Evolutionary conservation across 257 asterid genomes (phyloP), one percentile per base, ranked within the genome.

Genomic region (Cynanchum wilfordii): DNA sequence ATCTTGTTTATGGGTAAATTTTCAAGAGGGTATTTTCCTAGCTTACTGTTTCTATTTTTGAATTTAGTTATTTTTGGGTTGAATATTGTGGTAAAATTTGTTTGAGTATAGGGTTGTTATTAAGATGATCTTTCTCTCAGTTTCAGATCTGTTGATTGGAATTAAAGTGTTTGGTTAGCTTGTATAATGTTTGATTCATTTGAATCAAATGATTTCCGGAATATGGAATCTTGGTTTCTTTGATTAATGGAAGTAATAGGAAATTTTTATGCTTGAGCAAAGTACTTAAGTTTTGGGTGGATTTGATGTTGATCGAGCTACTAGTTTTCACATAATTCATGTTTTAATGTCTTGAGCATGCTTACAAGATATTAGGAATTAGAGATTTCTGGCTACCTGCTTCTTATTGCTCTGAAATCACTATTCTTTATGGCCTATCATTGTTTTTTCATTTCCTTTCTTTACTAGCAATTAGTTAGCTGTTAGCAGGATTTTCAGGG

Each of bases 101-200:
- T 19, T 64, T 19, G 49, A 36, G 47, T 19, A 17, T 36, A 64
- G 1, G 50, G 16, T 64, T 19, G 7, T 0, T 64, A 19, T 17
- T 64, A n/a, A 29, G 7, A 54, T 6, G 12, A 15, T 22, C 7
- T 10, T 36, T 36, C 69, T 64, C 50, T 15, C 10, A 42, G 69
- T 36, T 36, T 36, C 69, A 20, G 69, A 64, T 64, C 69, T 64
- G 50, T 64, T 64, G 24, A 64, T 64, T 64, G 49, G 22, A 16
- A 64, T 64, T 64, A 9, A 36, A 60, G 11, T 30, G 67, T 62
- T 33, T 16, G 15, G 27, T 36, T 7, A 38, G 22, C 7, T 15
- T 64, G 69, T 64, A 17, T 36, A 36, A 22, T 36, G 25, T 64
- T 17, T 36, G 27, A 64, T 64, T 64, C 40, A 8, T 24, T 44